These are phyloP conservation scores for Leccinum obscurum DNA, from an alignment of 768 basidiomycete species.

Conservation along the genomic window DNA sequence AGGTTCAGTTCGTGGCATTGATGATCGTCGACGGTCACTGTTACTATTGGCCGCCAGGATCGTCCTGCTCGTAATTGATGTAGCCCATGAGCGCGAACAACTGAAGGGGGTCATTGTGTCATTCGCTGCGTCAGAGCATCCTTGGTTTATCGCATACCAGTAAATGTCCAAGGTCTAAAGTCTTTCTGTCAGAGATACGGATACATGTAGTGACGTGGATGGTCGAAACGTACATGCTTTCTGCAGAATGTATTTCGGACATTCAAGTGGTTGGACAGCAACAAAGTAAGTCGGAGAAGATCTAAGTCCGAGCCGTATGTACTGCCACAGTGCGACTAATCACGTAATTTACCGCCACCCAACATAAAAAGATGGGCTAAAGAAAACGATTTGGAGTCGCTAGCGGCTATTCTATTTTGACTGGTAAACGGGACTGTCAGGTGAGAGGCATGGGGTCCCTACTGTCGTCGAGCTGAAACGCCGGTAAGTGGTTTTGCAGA, in stretches of 20 bases:
- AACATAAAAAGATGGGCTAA: too few species aligned
- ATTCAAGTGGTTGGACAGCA: not conserved
- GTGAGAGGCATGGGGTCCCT: too few species aligned
- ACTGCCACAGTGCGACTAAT: not conserved
- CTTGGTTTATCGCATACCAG: not conserved
- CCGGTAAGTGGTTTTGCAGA: too few species aligned
- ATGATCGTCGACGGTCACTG: constrained; percentile 53
- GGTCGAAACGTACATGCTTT: not conserved
- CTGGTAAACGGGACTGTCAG: too few species aligned
- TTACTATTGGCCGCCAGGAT: constrained; percentile 67
- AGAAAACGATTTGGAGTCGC: too few species aligned
- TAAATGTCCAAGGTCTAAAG: constrained; percentile 14
- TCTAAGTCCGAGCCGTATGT: too few species aligned
- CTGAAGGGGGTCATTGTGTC: constrained; percentile 19
- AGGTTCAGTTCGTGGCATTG: constrained; percentile 56
- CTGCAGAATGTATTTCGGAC: not conserved
- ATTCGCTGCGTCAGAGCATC: not conserved
- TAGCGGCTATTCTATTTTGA: too few species aligned
- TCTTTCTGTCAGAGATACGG: not conserved
- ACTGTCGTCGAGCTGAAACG: too few species aligned
- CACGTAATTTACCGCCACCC: too few species aligned
- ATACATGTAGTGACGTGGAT: not conserved
- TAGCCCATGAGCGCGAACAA: constrained; percentile 41
- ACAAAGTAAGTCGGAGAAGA: too few species aligned
- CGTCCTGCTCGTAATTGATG: constrained; percentile 53